Evolutionary conservation across 2,329 filamentous ascomycete species (phyloP).

Genomic region (Immersiporthe knoxdaviesiana): DNA sequence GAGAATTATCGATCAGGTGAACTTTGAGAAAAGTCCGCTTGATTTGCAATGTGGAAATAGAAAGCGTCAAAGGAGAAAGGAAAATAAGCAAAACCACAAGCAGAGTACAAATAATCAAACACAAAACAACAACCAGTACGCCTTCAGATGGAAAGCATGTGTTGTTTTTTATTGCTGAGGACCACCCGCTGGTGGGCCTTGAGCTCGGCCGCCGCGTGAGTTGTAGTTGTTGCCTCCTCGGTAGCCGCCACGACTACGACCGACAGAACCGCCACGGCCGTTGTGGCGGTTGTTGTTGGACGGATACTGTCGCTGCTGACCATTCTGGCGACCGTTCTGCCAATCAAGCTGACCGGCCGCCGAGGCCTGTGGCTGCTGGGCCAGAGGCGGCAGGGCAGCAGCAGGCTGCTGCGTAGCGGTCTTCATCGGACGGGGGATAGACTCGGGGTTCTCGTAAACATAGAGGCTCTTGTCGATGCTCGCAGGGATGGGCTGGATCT

Average conservation of each 20-base stretch:
- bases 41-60: slow-evolving; percentile 20
- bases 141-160: not conserved
- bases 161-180: slow-evolving; percentile 30
- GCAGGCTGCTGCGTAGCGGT: slow-evolving; percentile 36
- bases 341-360: slow-evolving; percentile 41
- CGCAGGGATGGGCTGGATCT: slow-evolving; percentile 94
- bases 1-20: slow-evolving; percentile 14
- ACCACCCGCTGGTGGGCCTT: slow-evolving; percentile 30
- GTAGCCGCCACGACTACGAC: slow-evolving; percentile 38
- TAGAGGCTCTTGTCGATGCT: slow-evolving; percentile 98
- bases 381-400: slow-evolving; percentile 28
- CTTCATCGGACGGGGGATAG: slow-evolving; percentile 77
- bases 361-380: slow-evolving; percentile 27
- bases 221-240: slow-evolving; percentile 35
- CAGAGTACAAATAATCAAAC: slow-evolving; percentile 16
- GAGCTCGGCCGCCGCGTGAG: slow-evolving; percentile 36
- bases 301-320: slow-evolving; percentile 43
- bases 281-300: slow-evolving; percentile 41
- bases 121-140: not conserved
- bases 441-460: slow-evolving; percentile 96
- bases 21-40: slow-evolving; percentile 13
- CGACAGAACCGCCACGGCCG: slow-evolving; percentile 41
- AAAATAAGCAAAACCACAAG: slow-evolving; percentile 20
- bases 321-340: slow-evolving; percentile 45
- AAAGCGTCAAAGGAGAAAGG: slow-evolving; percentile 16